Base-by-base conservation (phyloP, 768 basidiomycete species). In the Astraeus odoratus region DNA sequence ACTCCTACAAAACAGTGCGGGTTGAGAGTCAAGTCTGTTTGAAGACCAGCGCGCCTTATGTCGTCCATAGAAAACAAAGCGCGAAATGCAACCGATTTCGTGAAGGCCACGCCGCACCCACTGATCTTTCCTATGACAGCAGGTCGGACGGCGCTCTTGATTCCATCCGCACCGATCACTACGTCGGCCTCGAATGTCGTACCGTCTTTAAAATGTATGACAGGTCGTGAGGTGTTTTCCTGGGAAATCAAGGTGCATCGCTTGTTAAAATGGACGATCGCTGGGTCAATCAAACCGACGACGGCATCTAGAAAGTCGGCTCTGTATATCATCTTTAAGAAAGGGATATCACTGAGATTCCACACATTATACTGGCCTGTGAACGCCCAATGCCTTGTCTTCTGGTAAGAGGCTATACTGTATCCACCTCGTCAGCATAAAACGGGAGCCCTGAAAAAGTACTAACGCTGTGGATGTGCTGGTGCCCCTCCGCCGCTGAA, bases 271-370 rank as follows among this genome's bases (percentile, higher is more conserved):
- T 75, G 74, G 4, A 68, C 61, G 25, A 58, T 55, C 8, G 59
- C 52, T 0, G 71, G 65, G 48, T 78, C 68, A 20, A 78, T 41
- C 16, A 70, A 60, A 6, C 64, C 64, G 5, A 70, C 58, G 22
- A 80, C 55, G 1, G 74, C 73, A 16, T 76, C 70, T 5, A 81
- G 60, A 48, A 78, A 76, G 6, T 62, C 65, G 4, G 77, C 74
- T 37, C 77, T 77, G 43, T n/a, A n/a, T n/a, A 19, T n/a, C 20
- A 25, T 13, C 25, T 39, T 5, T 8, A 7, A 3, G 13, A 1
- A 12, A 39, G 12, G 8, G 37, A 15, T 5, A 18, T 37, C 20
- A 13, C 15, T 6, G 22, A 15, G 31, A 16, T 15, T 15, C 18
- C 25, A 15, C 19, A n/a, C n/a, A 31, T 33, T 9, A 44, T 40